Evolutionary conservation across 2,329 filamentous ascomycete genomes (phyloP).

Genomic region (Escovopsis sp.): DNA sequence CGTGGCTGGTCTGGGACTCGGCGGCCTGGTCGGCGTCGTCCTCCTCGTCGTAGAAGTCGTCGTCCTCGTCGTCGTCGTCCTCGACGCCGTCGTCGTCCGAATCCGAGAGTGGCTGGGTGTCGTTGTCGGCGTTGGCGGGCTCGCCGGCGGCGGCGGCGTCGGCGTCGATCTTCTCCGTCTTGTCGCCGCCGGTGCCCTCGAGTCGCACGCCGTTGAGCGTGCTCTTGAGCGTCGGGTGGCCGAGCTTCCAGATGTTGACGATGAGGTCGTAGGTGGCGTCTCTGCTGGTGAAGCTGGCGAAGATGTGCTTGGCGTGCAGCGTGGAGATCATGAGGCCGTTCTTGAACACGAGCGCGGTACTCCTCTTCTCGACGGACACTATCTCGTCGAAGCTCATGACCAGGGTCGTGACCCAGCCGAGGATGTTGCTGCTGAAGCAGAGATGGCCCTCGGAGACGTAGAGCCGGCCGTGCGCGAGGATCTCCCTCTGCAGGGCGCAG

Average conservation of each 20-base stretch:
- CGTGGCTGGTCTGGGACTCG: conserved; percentile 32
- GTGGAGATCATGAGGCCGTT: conserved; percentile 97
- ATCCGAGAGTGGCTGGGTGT: conserved; percentile 36
- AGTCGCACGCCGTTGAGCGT: conserved; percentile 78
- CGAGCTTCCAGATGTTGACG: conserved; percentile 96
- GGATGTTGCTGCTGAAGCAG: conserved; percentile 97
- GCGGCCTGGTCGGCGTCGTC: conserved; percentile 65
- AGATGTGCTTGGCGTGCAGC: conserved; percentile 85
- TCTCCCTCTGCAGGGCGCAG: conserved; percentile 88
- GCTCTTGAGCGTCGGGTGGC: conserved; percentile 80
- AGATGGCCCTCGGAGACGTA: conserved; percentile 96
- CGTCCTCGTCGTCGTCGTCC: conserved; percentile 48
- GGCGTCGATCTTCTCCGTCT: conserved; percentile 66
- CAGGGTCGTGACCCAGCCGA: conserved; percentile 93
- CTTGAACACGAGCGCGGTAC: conserved; percentile 86
- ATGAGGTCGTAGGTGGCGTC: conserved; percentile 96
- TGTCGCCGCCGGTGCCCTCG: conserved; percentile 71
- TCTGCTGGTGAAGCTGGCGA: conserved; percentile 85
- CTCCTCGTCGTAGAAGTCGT: conserved; percentile 65
- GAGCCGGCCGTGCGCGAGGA: conserved; percentile 79
- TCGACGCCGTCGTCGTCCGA: conserved; percentile 48
- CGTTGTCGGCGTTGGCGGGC: conserved; percentile 18
- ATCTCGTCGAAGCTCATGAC: conserved; percentile 98
- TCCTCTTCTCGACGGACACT: conserved; percentile 92
- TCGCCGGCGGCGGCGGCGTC: conserved; percentile 23